Evolutionary conservation across 2,329 filamentous ascomycete genomes (phyloP).

Genomic region (Ascochyta rabiei): DNA sequence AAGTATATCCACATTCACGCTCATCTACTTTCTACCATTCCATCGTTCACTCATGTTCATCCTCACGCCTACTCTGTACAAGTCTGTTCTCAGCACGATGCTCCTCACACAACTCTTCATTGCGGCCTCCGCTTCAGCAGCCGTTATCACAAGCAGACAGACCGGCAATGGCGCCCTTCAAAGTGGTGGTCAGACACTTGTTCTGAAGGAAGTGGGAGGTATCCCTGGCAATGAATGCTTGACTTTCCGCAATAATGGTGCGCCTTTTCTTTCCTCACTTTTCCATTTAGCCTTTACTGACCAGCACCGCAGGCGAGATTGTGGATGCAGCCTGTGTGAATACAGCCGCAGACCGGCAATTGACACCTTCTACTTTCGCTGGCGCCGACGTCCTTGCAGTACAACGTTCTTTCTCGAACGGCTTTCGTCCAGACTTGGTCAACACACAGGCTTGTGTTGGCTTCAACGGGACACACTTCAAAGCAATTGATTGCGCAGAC

Average conservation of each 20-base stretch:
- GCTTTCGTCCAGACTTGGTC: conserved; percentile 50
- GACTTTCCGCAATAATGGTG: conserved; percentile 54
- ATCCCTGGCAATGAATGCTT: conserved; percentile 39
- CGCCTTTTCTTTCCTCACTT: background rate
- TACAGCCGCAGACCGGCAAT: conserved; percentile 49
- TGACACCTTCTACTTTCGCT: conserved; percentile 46
- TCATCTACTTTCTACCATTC: background rate
- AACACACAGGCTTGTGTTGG: conserved; percentile 48
- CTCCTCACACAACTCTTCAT: background rate
- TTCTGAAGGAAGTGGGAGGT: conserved; percentile 50
- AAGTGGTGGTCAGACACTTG: conserved; percentile 34
- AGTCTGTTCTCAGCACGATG: background rate
- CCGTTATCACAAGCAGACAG: background rate
- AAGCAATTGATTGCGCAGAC: conserved; percentile 44
- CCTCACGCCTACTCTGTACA: background rate
- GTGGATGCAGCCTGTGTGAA: conserved; percentile 51
- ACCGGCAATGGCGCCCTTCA: background rate
- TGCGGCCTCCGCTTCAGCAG: background rate
- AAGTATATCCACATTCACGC: background rate
- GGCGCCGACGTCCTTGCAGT: conserved; percentile 46
- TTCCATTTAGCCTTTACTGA: background rate
- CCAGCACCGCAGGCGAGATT: conserved; percentile 44
- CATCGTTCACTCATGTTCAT: background rate
- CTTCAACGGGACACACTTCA: conserved; percentile 50
- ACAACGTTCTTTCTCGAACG: conserved; percentile 48